These are phyloP conservation scores for Dictyostelium firmibasis DNA, from an alignment of 78 protist species.

Conservation along the genomic window DNA sequence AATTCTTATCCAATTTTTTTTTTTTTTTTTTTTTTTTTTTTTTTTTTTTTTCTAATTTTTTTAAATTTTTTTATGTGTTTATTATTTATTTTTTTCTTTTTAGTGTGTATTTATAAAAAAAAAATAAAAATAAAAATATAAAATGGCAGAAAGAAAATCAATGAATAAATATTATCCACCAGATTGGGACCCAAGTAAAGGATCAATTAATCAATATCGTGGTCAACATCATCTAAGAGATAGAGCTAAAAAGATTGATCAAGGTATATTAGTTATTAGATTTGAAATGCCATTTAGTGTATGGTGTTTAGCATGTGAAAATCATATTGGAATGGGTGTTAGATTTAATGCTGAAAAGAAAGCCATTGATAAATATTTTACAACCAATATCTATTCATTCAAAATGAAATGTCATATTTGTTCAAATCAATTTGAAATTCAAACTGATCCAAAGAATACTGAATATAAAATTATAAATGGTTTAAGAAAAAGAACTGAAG, in stretches of 20 bases:
- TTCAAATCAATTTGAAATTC: slow-evolving; percentile 72
- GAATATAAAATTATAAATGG: slow-evolving; percentile 74
- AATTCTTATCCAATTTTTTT: too few relatives aligned
- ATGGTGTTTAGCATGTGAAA: slow-evolving; percentile 85
- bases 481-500: slow-evolving; percentile 15
- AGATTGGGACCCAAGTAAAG: slow-evolving; percentile 86
- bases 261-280: slow-evolving; percentile 86
- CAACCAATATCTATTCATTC: slow-evolving; percentile 85
- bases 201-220: slow-evolving; percentile 81
- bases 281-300: slow-evolving; percentile 94
- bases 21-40: too few relatives aligned
- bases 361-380: slow-evolving; percentile 81
- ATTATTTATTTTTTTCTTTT: neutral
- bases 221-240: slow-evolving; percentile 87
- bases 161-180: slow-evolving; percentile 91
- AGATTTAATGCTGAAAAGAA: slow-evolving; percentile 95
- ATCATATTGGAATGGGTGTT: slow-evolving; percentile 90
- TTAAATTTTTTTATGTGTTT: neutral
- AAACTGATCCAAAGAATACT: slow-evolving; percentile 88
- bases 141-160: slow-evolving; percentile 58
- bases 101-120: too few relatives aligned
- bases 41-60: neutral
- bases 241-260: slow-evolving; percentile 80
- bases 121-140: neutral
- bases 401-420: slow-evolving; percentile 87